These are phyloP conservation scores for Xylaria sp. DNA, from an alignment of 2,329 filamentous ascomycete species.

Conservation along the genomic window DNA sequence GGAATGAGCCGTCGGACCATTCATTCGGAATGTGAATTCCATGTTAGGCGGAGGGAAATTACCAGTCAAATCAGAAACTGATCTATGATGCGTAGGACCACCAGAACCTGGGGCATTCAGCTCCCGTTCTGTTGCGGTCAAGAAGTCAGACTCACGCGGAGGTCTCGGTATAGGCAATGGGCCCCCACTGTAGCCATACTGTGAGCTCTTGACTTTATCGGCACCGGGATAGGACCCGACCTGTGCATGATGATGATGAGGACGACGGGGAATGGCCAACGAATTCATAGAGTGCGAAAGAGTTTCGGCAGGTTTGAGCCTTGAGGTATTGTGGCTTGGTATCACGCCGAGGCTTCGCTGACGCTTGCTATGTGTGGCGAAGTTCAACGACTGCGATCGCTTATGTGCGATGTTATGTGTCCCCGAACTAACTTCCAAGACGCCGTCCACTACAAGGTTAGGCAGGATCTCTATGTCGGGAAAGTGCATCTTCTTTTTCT, in stretches of 20 bases:
- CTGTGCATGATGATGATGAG: background rate
- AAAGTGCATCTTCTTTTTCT: conserved; percentile 56
- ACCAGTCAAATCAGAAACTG: conserved; percentile 44
- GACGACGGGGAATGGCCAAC: background rate
- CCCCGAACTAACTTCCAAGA: conserved; percentile 45
- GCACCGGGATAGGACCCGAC: background rate
- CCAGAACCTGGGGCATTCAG: conserved; percentile 33
- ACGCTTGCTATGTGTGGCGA: background rate
- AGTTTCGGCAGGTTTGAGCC: background rate
- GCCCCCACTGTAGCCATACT: conserved; percentile 37
- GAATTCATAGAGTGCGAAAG: background rate
- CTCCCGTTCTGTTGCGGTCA: conserved; percentile 39
- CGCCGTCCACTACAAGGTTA: conserved; percentile 57
- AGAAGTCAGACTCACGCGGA: conserved; percentile 38
- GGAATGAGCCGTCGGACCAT: conserved; percentile 20
- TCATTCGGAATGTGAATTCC: conserved; percentile 30
- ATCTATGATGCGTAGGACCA: conserved; percentile 45
- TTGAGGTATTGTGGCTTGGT: background rate
- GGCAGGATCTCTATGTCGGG: conserved; percentile 70
- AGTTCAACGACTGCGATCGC: conserved; percentile 48
- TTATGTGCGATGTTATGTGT: conserved; percentile 43
- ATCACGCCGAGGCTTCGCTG: background rate
- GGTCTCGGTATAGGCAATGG: conserved; percentile 41
- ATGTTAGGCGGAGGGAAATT: conserved; percentile 12
- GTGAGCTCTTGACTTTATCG: background rate